Conservation (phyloP, 176 grass and related monocot genomes). For the Hordeum marinum region DNA sequence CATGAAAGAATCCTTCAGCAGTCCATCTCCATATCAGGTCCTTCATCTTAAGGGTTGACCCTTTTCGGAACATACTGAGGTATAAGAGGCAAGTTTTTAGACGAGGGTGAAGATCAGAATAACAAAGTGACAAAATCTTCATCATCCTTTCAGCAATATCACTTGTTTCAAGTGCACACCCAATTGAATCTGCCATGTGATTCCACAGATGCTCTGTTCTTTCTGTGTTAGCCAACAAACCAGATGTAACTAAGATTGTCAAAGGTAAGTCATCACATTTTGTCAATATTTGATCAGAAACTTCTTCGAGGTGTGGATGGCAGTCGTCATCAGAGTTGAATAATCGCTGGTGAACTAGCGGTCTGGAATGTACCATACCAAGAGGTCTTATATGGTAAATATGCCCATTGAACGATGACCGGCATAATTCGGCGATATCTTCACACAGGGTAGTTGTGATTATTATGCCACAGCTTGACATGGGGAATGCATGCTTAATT, state of each 20-base stretch:
- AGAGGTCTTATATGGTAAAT: background rate
- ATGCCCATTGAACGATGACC: background rate
- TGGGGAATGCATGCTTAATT: background rate
- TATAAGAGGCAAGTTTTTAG: background rate
- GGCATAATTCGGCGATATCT: background rate
- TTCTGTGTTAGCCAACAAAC: background rate
- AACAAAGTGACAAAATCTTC: background rate
- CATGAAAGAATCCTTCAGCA: conserved; percentile 3
- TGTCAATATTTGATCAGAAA: background rate
- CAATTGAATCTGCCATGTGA: background rate
- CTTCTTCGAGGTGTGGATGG: background rate
- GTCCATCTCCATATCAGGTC: background rate
- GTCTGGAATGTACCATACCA: background rate
- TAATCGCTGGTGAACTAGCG: background rate
- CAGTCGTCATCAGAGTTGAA: background rate
- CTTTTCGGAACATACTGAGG: background rate
- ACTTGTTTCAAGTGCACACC: background rate
- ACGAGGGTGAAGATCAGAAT: background rate
- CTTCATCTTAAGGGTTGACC: background rate
- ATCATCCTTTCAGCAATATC: background rate
- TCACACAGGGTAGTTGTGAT: background rate
- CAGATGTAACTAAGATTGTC: background rate
- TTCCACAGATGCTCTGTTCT: background rate
- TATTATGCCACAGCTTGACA: background rate
- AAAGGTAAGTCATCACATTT: background rate